phyloP scores from a whole-genome alignment of 345 rosid genomes.

The Chamaenerion angustifolium region DNA sequence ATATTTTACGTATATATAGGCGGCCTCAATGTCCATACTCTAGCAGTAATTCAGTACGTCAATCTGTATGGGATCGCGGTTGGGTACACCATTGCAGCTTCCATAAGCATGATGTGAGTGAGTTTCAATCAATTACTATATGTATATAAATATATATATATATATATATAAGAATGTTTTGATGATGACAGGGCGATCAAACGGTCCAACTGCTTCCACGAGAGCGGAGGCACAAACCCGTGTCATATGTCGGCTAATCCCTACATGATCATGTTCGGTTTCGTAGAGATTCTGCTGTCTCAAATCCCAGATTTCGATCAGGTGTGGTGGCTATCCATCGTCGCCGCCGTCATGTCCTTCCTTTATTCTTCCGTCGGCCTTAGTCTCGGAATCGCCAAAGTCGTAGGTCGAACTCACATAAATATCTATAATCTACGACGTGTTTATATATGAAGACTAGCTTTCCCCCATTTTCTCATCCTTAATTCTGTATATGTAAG shows the following conservation, averaged over 20 bases:
- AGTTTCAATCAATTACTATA: too few relatives aligned
- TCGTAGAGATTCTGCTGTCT: constrained; percentile 17
- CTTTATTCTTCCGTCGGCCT: constrained; percentile 25
- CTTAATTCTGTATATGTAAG: background rate
- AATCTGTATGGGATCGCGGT: constrained; percentile 24
- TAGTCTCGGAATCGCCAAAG: constrained; percentile 23
- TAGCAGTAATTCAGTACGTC: constrained; percentile 19
- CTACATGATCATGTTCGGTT: constrained; percentile 27
- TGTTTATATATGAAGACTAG: too few relatives aligned
- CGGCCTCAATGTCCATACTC: constrained; percentile 16
- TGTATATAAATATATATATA: too few relatives aligned
- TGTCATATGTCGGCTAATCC: constrained; percentile 24
- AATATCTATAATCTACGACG: too few relatives aligned
- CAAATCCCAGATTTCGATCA: constrained; percentile 31
- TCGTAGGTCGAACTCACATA: too few relatives aligned
- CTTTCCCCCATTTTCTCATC: too few relatives aligned
- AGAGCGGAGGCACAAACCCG: constrained; percentile 21
- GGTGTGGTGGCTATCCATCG: constrained; percentile 28
- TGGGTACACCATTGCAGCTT: constrained; percentile 26
- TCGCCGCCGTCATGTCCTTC: constrained; percentile 31
- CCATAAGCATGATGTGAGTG: constrained; percentile 28
- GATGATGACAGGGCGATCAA: constrained; percentile 17
- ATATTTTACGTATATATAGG: constrained; percentile 6
- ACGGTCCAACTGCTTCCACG: constrained; percentile 27
- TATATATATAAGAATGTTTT: too few relatives aligned